Evolutionary conservation across 176 grass and related monocot species (phyloP).

Genomic region (Avena eriantha): DNA sequence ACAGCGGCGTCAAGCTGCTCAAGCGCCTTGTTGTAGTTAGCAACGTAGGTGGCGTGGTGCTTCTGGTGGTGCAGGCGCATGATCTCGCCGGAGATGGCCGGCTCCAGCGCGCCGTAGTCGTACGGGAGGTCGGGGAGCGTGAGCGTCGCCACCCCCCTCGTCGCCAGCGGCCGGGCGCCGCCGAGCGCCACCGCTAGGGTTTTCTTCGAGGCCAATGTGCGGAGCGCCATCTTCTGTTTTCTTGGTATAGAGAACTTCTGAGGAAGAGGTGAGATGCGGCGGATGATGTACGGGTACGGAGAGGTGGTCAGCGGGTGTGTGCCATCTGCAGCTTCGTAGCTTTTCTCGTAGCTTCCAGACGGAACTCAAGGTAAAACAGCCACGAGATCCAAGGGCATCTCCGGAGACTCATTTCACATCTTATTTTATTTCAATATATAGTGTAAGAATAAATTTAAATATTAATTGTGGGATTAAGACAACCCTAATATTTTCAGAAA

Average conservation of each 20-base stretch:
- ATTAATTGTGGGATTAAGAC: no score
- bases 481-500: no score
- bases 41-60: conserved; percentile 95
- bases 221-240: conserved; percentile 66
- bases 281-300: not conserved
- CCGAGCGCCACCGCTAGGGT: conserved; percentile 45
- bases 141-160: conserved; percentile 55
- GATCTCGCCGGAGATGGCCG: conserved; percentile 89
- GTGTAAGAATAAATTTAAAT: no score
- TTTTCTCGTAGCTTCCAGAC: not conserved
- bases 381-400: no score
- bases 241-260: not conserved
- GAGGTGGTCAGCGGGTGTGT: not conserved
- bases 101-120: conserved; percentile 92
- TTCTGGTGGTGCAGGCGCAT: conserved; percentile 97
- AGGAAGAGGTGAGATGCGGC: not conserved
- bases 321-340: not conserved
- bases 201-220: conserved; percentile 60
- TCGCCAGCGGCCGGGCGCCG: conserved; percentile 8
- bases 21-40: conserved; percentile 99
- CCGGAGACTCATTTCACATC: no score
- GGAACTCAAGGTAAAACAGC: no score
- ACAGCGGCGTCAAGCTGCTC: conserved; percentile 88
- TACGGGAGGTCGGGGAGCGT: conserved; percentile 87
- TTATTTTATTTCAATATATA: no score